phyloP scores from a whole-genome alignment of 2,329 filamentous ascomycete genomes.

The Cucurbitaria berberidis region DNA sequence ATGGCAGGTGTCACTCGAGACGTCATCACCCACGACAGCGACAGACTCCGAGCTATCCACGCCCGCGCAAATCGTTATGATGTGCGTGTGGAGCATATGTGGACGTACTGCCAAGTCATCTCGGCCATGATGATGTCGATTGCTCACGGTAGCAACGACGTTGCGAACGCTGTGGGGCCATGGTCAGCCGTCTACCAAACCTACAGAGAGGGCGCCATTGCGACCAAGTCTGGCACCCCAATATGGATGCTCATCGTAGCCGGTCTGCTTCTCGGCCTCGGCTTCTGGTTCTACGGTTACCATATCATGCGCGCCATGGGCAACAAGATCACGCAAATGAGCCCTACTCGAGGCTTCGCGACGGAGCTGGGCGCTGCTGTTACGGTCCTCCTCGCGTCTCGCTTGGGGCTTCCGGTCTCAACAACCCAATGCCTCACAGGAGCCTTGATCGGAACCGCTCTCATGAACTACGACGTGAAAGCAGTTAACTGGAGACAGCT shows the following conservation, averaged over 20 bases:
- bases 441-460: conserved; percentile 29
- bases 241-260: conserved; percentile 66
- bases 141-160: conserved; percentile 72
- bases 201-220: conserved; percentile 59
- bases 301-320: conserved; percentile 69
- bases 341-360: conserved; percentile 59
- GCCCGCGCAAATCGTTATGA: conserved; percentile 54
- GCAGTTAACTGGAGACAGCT: conserved; percentile 54
- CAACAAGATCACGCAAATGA: conserved; percentile 67
- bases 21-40: conserved; percentile 50
- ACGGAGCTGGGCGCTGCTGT: conserved; percentile 56
- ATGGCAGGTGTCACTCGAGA: conserved; percentile 50
- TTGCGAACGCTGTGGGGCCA: conserved; percentile 61
- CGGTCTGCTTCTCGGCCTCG: conserved; percentile 60
- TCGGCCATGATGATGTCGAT: conserved; percentile 75
- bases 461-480: conserved; percentile 42
- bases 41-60: conserved; percentile 49
- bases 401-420: conserved; percentile 66
- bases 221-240: conserved; percentile 59
- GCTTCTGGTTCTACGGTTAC: conserved; percentile 68
- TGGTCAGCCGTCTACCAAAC: conserved; percentile 68
- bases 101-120: conserved; percentile 51
- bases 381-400: conserved; percentile 69
- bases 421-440: conserved; percentile 64
- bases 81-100: conserved; percentile 56